These are phyloP conservation scores for Oidium heveae DNA, from an alignment of 2,329 filamentous ascomycete species.

Conservation along the genomic window DNA sequence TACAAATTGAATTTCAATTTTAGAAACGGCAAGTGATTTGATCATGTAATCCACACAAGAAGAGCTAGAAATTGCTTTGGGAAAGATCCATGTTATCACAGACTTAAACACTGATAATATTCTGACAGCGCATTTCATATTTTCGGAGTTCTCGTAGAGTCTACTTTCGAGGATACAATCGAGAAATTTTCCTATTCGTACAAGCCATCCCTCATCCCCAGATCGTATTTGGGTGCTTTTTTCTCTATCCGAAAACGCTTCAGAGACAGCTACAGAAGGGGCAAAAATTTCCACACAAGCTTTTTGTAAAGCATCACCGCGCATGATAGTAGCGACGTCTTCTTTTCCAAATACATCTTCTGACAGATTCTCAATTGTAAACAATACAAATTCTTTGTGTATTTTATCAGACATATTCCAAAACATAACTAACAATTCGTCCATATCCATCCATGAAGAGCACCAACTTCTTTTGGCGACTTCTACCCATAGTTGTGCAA, in stretches of 20 bases:
- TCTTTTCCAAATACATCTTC: slow-evolving; percentile 87
- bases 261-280: slow-evolving; percentile 44
- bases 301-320: slow-evolving; percentile 64
- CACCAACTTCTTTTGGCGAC: slow-evolving; percentile 83
- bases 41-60: slow-evolving; percentile 46
- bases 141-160: slow-evolving; percentile 43
- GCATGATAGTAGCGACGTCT: slow-evolving; percentile 60
- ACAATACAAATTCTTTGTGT: slow-evolving; percentile 67
- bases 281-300: slow-evolving; percentile 89
- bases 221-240: slow-evolving; percentile 36
- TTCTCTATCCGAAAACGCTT: slow-evolving; percentile 52
- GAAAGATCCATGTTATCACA: slow-evolving; percentile 67
- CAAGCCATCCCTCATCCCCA: slow-evolving; percentile 70
- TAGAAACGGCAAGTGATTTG: slow-evolving; percentile 40
- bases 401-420: slow-evolving; percentile 46
- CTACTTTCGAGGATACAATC: slow-evolving; percentile 30
- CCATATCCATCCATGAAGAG: slow-evolving; percentile 89
- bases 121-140: slow-evolving; percentile 47
- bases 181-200: slow-evolving; percentile 49
- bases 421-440: slow-evolving; percentile 51
- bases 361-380: slow-evolving; percentile 70
- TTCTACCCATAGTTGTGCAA: slow-evolving; percentile 84
- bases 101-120: slow-evolving; percentile 54
- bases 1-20: slow-evolving; percentile 52
- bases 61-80: slow-evolving; percentile 50